Percentiles rank a stretch among this genome's conserved stretches.
phyloP scores from a whole-genome alignment of 2,329 filamentous ascomycete genomes.

The Purpureocillium takamizusanense region DNA sequence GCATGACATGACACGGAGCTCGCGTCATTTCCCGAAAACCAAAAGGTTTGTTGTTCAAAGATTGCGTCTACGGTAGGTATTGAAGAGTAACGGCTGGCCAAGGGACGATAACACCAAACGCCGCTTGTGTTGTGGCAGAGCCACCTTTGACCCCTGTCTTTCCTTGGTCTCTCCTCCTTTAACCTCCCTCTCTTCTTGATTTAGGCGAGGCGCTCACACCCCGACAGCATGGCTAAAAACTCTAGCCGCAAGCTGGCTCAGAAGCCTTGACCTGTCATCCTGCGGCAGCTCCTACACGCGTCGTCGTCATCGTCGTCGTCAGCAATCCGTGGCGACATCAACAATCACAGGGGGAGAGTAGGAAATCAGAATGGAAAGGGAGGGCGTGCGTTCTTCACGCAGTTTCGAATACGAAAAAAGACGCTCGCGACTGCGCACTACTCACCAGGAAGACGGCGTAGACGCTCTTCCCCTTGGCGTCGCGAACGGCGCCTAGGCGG shows the following conservation, averaged over 20 bases:
- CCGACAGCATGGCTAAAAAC: constrained; percentile 76
- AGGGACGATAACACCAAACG: not conserved
- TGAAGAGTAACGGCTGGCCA: not conserved
- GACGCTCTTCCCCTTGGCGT: constrained; percentile 89
- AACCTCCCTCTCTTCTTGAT: not conserved
- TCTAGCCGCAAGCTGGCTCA: constrained; percentile 77
- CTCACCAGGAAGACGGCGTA: constrained; percentile 72
- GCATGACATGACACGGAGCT: not conserved
- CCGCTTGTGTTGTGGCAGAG: not conserved
- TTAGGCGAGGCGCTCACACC: constrained; percentile 1
- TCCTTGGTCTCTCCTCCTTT: not conserved
- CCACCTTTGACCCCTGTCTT: not conserved
- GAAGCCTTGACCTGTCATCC: constrained; percentile 67
- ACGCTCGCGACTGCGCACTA: too few species aligned
- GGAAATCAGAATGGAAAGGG: too few species aligned
- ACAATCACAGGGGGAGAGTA: too few species aligned
- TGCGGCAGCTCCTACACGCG: constrained; percentile 64
- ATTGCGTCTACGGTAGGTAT: too few species aligned
- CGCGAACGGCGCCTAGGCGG: constrained; percentile 77
- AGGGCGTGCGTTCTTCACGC: not conserved
- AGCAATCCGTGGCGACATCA: too few species aligned
- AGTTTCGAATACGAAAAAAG: too few species aligned
- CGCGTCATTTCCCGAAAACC: not conserved
- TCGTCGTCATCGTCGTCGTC: not conserved
- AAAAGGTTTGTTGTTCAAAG: not conserved